A percentile compares a stretch with the other conserved stretches of the same genome.
These are phyloP conservation scores for Paramyrothecium roridum DNA, from an alignment of 2,329 filamentous ascomycete species.

Conservation along the genomic window DNA sequence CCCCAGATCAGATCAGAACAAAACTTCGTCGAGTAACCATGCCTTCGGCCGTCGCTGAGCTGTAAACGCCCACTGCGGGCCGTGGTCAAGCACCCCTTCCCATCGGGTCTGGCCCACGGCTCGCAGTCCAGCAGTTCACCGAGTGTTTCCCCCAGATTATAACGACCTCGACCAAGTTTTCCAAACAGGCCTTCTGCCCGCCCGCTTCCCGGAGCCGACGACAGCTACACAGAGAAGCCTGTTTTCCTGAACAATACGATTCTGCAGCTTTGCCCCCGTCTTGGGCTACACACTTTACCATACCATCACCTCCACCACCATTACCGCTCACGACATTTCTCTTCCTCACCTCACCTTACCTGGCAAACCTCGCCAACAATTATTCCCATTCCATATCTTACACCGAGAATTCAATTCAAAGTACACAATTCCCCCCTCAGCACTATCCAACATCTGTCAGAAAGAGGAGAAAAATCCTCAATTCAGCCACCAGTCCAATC, in stretches of 20 bases:
- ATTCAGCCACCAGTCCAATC: too few relatives aligned
- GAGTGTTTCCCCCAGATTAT: slow-evolving; percentile 59
- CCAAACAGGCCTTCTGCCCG: slow-evolving; percentile 45
- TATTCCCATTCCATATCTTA: too few relatives aligned
- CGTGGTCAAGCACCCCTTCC: slow-evolving; percentile 33
- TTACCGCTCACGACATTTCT: too few relatives aligned
- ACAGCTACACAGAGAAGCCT: not conserved
- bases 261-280: slow-evolving; percentile 23
- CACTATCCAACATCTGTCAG: not conserved
- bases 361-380: too few relatives aligned
- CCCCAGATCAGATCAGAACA: slow-evolving; percentile 29
- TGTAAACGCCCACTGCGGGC: slow-evolving; percentile 87
- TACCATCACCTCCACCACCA: too few relatives aligned
- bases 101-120: slow-evolving; percentile 36
- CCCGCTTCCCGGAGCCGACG: not conserved
- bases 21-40: slow-evolving; percentile 71
- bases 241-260: slow-evolving; percentile 25
- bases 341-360: too few relatives aligned
- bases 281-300: not conserved
- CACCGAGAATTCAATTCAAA: too few relatives aligned
- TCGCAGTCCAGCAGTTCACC: slow-evolving; percentile 85
- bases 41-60: slow-evolving; percentile 80
- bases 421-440: not conserved
- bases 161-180: slow-evolving; percentile 62
- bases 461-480: too few relatives aligned